Conservation (phyloP, 805 yeast species). For the Blastobotrys peoriensis region DNA sequence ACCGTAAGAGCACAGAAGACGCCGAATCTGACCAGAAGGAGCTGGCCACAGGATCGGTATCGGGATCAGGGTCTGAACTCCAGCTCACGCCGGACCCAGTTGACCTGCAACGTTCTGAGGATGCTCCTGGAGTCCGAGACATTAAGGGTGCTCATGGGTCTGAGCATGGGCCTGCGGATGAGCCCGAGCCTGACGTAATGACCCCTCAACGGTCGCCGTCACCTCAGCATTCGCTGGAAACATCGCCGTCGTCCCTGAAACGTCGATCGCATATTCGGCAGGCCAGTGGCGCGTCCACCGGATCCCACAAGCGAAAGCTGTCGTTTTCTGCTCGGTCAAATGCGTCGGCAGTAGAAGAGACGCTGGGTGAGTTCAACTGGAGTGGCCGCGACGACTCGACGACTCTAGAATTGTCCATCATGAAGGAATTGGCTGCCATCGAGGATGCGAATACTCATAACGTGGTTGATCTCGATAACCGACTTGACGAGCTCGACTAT, state of each 20-base stretch:
- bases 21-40: neutral
- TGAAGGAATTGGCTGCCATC: constrained; percentile 52
- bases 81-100: neutral
- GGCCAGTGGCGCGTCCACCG: neutral
- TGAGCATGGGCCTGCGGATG: neutral
- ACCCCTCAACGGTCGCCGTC: neutral
- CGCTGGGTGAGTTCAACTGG: constrained; percentile 78
- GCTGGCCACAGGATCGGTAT: neutral
- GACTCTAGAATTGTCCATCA: constrained; percentile 50
- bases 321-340: constrained; percentile 16
- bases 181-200: neutral
- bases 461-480: constrained; percentile 44
- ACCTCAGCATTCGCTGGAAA: neutral
- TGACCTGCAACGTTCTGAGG: neutral
- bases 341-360: constrained; percentile 45
- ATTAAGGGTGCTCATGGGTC: too few relatives aligned
- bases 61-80: neutral
- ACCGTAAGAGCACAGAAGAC: neutral
- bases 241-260: constrained; percentile 2
- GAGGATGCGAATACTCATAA: constrained; percentile 58
- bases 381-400: constrained; percentile 58
- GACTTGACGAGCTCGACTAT: constrained; percentile 38
- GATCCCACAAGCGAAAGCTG: constrained; percentile 5
- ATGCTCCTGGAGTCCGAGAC: neutral
- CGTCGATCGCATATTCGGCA: neutral